phyloP scores from a whole-genome alignment of 352 stramenopile genomes.

The Phytopythium oedochilum region DNA sequence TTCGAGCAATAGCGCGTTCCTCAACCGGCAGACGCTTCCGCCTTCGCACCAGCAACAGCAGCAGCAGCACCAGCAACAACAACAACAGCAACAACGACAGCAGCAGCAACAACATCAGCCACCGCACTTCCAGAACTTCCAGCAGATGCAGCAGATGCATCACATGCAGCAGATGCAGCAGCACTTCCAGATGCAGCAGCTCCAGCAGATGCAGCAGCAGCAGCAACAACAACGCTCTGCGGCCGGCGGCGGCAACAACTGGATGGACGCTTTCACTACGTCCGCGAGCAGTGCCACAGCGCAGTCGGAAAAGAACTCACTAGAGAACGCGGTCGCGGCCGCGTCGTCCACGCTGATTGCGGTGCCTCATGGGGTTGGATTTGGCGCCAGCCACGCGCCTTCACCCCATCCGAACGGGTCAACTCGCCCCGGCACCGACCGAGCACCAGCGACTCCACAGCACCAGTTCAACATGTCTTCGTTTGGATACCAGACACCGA shows the following conservation, averaged over 20 bases:
- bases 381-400: slow-evolving; percentile 4
- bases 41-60: slow-evolving; percentile 9
- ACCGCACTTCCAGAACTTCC: slow-evolving; percentile 21
- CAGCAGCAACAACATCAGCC: slow-evolving; percentile 14
- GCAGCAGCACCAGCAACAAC: slow-evolving; percentile 11
- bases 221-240: slow-evolving; percentile 25
- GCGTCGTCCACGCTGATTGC: slow-evolving; percentile 33
- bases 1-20: slow-evolving; percentile 10
- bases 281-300: slow-evolving; percentile 11
- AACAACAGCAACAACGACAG: slow-evolving; percentile 22
- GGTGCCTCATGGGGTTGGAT: slow-evolving; percentile 16
- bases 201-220: slow-evolving; percentile 25
- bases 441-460: background rate
- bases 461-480: slow-evolving; percentile 3
- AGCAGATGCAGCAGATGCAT: slow-evolving; percentile 17
- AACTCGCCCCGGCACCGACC: background rate
- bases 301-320: slow-evolving; percentile 10
- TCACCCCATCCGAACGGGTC: slow-evolving; percentile 4
- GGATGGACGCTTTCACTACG: slow-evolving; percentile 24
- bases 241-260: slow-evolving; percentile 13
- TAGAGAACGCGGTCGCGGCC: slow-evolving; percentile 28
- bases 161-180: slow-evolving; percentile 14
- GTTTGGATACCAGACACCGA: slow-evolving; percentile 1
- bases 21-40: slow-evolving; percentile 11
- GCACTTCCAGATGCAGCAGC: slow-evolving; percentile 9